Conservation (phyloP, 2,329 filamentous ascomycete species). For the Dactylellina haptotyla region DNA sequence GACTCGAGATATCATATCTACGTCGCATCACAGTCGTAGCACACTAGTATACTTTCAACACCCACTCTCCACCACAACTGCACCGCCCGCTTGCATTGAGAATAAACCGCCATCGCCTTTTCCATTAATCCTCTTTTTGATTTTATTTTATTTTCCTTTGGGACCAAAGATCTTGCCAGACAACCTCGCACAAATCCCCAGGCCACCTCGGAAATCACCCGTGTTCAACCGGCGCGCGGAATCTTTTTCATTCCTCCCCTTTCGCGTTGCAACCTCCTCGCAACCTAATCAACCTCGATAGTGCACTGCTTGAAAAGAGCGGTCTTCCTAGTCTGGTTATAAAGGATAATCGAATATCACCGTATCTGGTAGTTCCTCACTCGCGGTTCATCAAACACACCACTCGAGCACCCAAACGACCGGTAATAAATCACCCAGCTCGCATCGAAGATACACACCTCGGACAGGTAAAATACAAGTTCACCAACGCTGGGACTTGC, state of each 20-base stretch:
- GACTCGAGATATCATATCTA: neutral
- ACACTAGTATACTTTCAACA: too few species aligned
- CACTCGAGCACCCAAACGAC: conserved; percentile 22
- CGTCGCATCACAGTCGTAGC: too few species aligned
- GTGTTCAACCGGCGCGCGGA: conserved; percentile 38
- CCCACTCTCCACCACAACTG: too few species aligned
- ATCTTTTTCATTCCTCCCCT: conserved; percentile 16
- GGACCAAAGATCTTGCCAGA: conserved; percentile 30
- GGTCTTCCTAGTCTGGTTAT: conserved; percentile 13
- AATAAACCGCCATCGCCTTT: neutral
- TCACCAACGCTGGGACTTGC: too few species aligned
- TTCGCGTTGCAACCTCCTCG: conserved; percentile 3
- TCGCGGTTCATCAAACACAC: conserved; percentile 30
- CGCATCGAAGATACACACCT: conserved; percentile 49
- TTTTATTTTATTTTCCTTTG: neutral
- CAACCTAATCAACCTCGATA: neutral
- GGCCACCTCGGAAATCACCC: conserved; percentile 45
- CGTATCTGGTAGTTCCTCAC: conserved; percentile 24
- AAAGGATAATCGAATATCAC: conserved; percentile 24
- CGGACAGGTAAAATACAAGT: conserved; percentile 10
- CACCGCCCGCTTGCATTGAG: neutral
- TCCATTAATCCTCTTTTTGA: neutral
- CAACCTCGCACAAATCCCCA: conserved; percentile 40
- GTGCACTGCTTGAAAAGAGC: neutral
- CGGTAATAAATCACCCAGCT: conserved; percentile 40